Evolutionary conservation across 1,139 yeast species (phyloP), one percentile per base, ranked within the genome.

Genomic region (Hemisphaericaspora lyxosophila): DNA sequence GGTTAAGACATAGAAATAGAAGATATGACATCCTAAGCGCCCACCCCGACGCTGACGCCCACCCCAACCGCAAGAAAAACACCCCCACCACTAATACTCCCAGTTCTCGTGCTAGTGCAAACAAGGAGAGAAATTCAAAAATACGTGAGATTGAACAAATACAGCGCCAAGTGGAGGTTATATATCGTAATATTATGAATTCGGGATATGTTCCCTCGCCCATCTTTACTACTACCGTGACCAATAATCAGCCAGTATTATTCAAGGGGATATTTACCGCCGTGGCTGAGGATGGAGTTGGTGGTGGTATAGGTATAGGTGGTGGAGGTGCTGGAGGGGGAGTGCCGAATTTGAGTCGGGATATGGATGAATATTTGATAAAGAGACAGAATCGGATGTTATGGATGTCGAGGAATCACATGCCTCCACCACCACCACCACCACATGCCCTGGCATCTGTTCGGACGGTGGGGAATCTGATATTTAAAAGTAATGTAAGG

Each of bases 281-380:
- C n/a, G n/a, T n/a, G n/a, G 15, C 23, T 20, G 29, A 33, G 9
- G 24, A 28, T n/a, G 33, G 29, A 13, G 17, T 15, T 27, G 15
- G 33, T 30, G 34, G 32, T 13, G n/a, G n/a, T n/a, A n/a, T n/a
- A n/a, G n/a, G n/a, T n/a, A n/a, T n/a, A n/a, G n/a, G n/a, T n/a
- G n/a, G n/a, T n/a, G n/a, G n/a, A n/a, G n/a, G n/a, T n/a, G n/a
- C n/a, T n/a, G n/a, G n/a, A n/a, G n/a, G n/a, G n/a, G n/a, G n/a
- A n/a, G 27, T 30, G 5, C 35, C 53, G n/a, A 54, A 55, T 40
- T 45, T 53, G 34, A 58, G 54, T 34, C 33, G 40, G 5, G 40
- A 38, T 4, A 50, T 59, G 59, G 60, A 58, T 38, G 45, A 41
- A n/a, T 56, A 53, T 36, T 43, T 59, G 30, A 29, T 38, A 5